Conservation (phyloP, 225 moss, liverwort and hornwort species). For the Polytrichum commune region DNA sequence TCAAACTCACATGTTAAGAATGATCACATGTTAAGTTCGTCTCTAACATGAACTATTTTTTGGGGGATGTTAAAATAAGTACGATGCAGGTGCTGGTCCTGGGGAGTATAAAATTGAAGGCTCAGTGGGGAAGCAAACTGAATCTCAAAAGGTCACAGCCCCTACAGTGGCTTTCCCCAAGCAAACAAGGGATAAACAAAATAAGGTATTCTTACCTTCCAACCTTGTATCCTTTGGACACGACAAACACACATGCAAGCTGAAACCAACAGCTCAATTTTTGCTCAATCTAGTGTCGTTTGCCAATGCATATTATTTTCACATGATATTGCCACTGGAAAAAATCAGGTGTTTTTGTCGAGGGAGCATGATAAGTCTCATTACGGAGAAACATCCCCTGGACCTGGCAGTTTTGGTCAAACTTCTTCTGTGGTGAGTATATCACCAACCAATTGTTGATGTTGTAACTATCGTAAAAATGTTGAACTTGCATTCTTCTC, state of each 20-base stretch:
- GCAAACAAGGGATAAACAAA: conserved; percentile 61
- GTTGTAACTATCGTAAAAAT: too few relatives aligned
- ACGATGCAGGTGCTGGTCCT: conserved; percentile 48
- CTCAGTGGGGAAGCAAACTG: conserved; percentile 84
- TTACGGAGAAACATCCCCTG: conserved; percentile 45
- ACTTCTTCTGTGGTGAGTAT: conserved; percentile 46
- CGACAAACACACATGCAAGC: too few relatives aligned
- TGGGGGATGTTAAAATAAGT: too few relatives aligned
- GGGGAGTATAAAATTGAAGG: conserved; percentile 80
- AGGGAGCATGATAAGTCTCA: conserved; percentile 45
- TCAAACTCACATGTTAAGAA: too few relatives aligned
- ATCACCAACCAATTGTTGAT: background rate
- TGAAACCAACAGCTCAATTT: background rate
- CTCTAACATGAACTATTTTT: too few relatives aligned
- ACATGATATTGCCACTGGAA: background rate
- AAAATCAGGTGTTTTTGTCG: conserved; percentile 48
- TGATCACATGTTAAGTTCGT: too few relatives aligned
- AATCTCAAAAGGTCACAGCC: conserved; percentile 70
- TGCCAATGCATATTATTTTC: background rate
- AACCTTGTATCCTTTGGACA: too few relatives aligned
- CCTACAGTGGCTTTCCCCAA: conserved; percentile 75
- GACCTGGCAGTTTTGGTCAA: conserved; percentile 48
- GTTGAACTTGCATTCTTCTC: too few relatives aligned
- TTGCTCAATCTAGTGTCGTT: background rate
- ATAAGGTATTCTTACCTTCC: conserved; percentile 51